These are phyloP conservation scores for Talaromyces amestolkiae DNA, from an alignment of 2,329 filamentous ascomycete genomes.

Conservation along the genomic window DNA sequence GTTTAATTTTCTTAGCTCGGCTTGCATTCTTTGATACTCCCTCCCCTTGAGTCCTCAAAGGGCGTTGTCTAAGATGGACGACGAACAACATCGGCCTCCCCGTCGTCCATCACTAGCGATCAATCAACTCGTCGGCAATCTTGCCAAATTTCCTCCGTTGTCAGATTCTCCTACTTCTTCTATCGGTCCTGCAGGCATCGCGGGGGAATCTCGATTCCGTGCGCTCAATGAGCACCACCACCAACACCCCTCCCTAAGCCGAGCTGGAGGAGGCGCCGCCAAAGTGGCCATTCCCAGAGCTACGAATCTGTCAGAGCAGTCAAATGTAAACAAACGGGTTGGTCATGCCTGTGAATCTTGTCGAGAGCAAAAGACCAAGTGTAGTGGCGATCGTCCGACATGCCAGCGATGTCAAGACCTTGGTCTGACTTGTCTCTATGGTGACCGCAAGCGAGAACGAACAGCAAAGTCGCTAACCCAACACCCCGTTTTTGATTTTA, in stretches of 20 bases:
- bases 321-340: constrained; percentile 27
- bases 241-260: constrained; percentile 1
- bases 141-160: not conserved
- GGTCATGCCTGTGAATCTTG: constrained; percentile 46
- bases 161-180: constrained; percentile 6
- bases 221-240: constrained; percentile 5
- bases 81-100: constrained; percentile 14
- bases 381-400: constrained; percentile 44
- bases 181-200: not conserved
- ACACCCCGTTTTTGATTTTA: constrained; percentile 7
- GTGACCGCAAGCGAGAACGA: constrained; percentile 45
- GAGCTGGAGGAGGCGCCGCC: constrained; percentile 1
- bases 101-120: constrained; percentile 17
- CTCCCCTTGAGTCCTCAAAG: not conserved
- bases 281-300: constrained; percentile 20
- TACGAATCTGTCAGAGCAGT: constrained; percentile 10
- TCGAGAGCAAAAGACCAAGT: constrained; percentile 48
- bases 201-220: constrained; percentile 15
- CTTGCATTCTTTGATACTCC: not conserved
- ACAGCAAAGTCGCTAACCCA: constrained; percentile 39
- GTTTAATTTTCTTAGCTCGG: constrained; percentile 7
- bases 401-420: constrained; percentile 45
- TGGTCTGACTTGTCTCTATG: constrained; percentile 42
- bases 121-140: constrained; percentile 3
- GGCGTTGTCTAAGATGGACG: constrained; percentile 11